phyloP scores from a whole-genome alignment of 768 basidiomycete species.

The Rhizopogon sp. region DNA sequence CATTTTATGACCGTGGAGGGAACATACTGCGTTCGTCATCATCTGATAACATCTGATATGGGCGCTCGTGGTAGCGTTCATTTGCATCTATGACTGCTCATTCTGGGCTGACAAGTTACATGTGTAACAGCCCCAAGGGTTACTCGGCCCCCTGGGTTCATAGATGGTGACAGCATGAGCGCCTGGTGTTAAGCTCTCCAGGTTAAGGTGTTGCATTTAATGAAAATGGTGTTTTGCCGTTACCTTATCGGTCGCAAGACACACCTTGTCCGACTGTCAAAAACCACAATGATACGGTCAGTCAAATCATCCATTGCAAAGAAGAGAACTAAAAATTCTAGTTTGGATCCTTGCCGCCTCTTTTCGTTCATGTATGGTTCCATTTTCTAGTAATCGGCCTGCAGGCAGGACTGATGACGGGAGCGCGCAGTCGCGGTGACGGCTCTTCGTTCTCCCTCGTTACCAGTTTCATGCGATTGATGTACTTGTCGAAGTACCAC shows the following conservation, averaged over 20 bases:
- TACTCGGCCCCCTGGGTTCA: not conserved
- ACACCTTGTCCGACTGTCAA: not conserved
- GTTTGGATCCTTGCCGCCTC: not conserved
- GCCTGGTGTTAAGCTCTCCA: too few relatives aligned
- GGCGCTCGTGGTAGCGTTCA: not conserved
- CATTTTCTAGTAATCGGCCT: not conserved
- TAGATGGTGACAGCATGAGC: not conserved
- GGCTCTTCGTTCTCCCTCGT: not conserved
- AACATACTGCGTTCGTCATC: not conserved
- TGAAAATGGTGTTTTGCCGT: not conserved
- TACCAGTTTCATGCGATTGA: too few relatives aligned
- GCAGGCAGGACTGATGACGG: not conserved
- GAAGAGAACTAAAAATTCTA: not conserved
- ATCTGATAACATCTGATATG: not conserved
- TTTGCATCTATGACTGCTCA: not conserved
- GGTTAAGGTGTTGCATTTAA: not conserved
- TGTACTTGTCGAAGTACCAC: not conserved
- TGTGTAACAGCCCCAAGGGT: not conserved
- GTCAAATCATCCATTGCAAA: not conserved
- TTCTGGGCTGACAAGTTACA: not conserved
- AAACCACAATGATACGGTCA: not conserved
- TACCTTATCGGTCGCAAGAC: not conserved
- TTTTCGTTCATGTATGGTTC: not conserved
- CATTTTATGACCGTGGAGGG: not conserved
- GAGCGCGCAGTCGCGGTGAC: not conserved